Evolutionary conservation across 228 moss, liverwort and hornwort species (phyloP), one percentile per base, ranked within the genome.

Genomic region (Sphagnum magellanicum): DNA sequence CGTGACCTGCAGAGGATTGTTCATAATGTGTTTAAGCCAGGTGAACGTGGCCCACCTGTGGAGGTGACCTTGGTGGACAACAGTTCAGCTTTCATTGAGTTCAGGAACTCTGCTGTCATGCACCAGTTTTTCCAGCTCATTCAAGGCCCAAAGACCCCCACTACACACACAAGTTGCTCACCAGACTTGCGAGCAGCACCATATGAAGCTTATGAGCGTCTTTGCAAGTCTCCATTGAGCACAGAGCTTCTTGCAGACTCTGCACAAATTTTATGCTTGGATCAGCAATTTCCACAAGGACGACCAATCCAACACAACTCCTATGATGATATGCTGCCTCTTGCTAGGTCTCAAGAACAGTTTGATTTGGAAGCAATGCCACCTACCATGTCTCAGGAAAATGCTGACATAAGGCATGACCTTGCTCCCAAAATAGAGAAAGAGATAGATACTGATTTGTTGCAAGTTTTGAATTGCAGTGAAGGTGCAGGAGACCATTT

Each of bases 211-310:
- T 92, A 85, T 59, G 90, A 92, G 72, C 74, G 67, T 63, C 81
- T 95, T 49, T 95, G 94, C 68, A 77, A 77, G 74, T 92, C 94
- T 51, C 87, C 92, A 5, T 67, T 92, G 71, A 72, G 85, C 11
- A 77, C 83, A 9, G 84, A 83, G 77, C 75, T 73, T 16, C 75
- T 95, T 52, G 87, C 83, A 48, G 76, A 77, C 55, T 88, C 94
- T 4, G 92, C 94, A 50, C 84, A 85, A 66, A 80, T 92, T 70
- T 72, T 95, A 57, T 78, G 76, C 16, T 64, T 85, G 64, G 83
- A 84, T 71, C 72, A 77, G 53, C 57, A 81, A 17, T 64, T 49
- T 50, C 74, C 73, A 60, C 14, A n/a, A 59, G 64, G 6, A 32
- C 32, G 0, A 32, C 32, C 32, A 32, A 32, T 3, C 32, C 32